Conservation (phyloP, 169 alveolate genomes). For the Pseudocohnilembus persalinus region DNA sequence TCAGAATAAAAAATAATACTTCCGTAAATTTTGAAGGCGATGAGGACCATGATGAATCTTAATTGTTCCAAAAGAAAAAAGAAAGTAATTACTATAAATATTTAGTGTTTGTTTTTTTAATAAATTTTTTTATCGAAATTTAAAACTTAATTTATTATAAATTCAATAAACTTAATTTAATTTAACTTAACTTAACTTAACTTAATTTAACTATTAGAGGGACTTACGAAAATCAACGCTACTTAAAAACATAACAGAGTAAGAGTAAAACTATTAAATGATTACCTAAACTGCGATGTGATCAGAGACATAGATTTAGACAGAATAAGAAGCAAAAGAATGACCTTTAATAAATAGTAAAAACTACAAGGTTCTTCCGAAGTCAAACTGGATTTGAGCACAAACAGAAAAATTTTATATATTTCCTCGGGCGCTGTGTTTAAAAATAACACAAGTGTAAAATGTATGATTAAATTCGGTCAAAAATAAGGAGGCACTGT, state of each 20-base stretch:
- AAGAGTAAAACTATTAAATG: too few relatives aligned
- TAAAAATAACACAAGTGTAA: neutral
- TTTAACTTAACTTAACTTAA: too few relatives aligned
- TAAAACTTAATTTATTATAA: too few relatives aligned
- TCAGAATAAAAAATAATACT: neutral
- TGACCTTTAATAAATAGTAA: neutral
- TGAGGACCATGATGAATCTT: too few relatives aligned
- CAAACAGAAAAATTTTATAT: conserved; percentile 5
- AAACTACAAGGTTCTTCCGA: neutral
- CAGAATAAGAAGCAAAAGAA: neutral
- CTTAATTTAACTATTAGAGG: too few relatives aligned
- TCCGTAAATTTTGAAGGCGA: conserved; percentile 5
- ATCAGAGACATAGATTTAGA: conserved; percentile 14
- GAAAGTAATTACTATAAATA: too few relatives aligned
- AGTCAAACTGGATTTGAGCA: conserved; percentile 6
- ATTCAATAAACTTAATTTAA: too few relatives aligned
- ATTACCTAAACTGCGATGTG: neutral
- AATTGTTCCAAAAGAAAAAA: too few relatives aligned
- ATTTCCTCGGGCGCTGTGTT: conserved; percentile 13
- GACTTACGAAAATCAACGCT: too few relatives aligned
- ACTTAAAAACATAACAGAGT: too few relatives aligned
- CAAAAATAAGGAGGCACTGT: neutral
- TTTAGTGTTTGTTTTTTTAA: too few relatives aligned
- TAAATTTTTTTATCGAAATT: too few relatives aligned
- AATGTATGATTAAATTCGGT: neutral